These are phyloP conservation scores for Eutrema yunnanense DNA, from an alignment of 345 rosid species.

Conservation along the genomic window DNA sequence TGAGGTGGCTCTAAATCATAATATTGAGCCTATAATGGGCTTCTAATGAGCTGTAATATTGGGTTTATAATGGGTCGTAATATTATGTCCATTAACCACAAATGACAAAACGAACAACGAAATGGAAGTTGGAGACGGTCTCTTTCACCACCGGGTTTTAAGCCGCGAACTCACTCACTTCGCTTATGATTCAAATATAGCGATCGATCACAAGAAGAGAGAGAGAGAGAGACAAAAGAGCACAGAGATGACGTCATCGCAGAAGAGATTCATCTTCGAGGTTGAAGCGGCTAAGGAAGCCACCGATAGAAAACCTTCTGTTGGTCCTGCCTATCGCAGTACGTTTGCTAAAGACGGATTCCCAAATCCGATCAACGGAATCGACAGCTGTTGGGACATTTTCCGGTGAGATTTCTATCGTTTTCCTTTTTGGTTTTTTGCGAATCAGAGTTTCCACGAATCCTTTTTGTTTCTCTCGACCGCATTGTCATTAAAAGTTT, in stretches of 20 bases:
- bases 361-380: slow-evolving; percentile 63
- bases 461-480: background rate
- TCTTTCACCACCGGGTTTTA: background rate
- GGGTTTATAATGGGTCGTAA: background rate
- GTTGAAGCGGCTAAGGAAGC: slow-evolving; percentile 72
- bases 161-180: background rate
- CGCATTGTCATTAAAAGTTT: background rate
- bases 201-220: background rate
- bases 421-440: slow-evolving; percentile 9
- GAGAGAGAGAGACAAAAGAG: background rate
- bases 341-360: slow-evolving; percentile 66
- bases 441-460: background rate
- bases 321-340: slow-evolving; percentile 89
- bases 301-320: slow-evolving; percentile 57
- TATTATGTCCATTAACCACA: background rate
- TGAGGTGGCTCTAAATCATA: background rate
- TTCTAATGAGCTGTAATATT: too few relatives aligned
- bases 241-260: slow-evolving; percentile 22
- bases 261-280: slow-evolving; percentile 52
- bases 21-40: background rate
- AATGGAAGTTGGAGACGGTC: background rate
- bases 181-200: background rate
- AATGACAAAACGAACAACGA: background rate
- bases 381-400: slow-evolving; percentile 93
- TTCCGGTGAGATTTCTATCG: slow-evolving; percentile 53